These are phyloP conservation scores for Hymenoscyphus albidus DNA, from an alignment of 2,329 filamentous ascomycete genomes.

Conservation along the genomic window DNA sequence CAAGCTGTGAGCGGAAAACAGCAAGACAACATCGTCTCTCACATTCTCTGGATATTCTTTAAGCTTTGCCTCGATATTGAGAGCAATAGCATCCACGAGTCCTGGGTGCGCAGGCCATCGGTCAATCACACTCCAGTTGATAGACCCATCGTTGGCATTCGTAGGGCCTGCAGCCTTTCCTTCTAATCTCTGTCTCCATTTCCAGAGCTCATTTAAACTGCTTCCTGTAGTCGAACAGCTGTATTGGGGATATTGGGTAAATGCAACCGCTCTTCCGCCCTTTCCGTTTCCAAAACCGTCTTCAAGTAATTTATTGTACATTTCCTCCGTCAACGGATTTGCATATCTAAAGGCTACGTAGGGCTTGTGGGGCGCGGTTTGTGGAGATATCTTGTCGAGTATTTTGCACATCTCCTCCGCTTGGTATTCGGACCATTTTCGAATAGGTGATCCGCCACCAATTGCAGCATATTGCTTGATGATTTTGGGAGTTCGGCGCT, in stretches of 20 bases:
- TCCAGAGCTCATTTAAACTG: constrained; percentile 96
- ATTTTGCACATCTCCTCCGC: constrained; percentile 96
- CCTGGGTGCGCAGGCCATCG: constrained; percentile 92
- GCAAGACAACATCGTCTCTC: constrained; percentile 73
- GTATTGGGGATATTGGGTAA: constrained; percentile 98
- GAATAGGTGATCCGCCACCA: constrained; percentile 94
- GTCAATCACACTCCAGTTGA: constrained; percentile 97
- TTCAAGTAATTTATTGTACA: constrained; percentile 75
- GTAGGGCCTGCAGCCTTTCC: constrained; percentile 53
- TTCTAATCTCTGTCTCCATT: constrained; percentile 86
- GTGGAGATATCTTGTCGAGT: constrained; percentile 82
- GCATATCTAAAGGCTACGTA: constrained; percentile 98
- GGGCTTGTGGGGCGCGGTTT: constrained; percentile 93
- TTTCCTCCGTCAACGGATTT: constrained; percentile 87
- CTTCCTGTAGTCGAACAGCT: constrained; percentile 96
- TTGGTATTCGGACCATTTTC: constrained; percentile 97
- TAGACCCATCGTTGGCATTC: constrained; percentile 56
- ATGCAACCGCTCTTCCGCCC: constrained; percentile 91
- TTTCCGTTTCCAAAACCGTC: constrained; percentile 89
- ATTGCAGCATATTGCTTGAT: constrained; percentile 93
- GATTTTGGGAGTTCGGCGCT: constrained; percentile 89
- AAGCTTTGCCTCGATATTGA: constrained; percentile 84
- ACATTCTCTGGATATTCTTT: constrained; percentile 78
- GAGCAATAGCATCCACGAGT: constrained; percentile 85
- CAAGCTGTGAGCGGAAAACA: constrained; percentile 93